Percentiles rank a stretch among this genome's conserved stretches.
phyloP scores from a whole-genome alignment of 148 eudicot species.

The Beta vulgaris region DNA sequence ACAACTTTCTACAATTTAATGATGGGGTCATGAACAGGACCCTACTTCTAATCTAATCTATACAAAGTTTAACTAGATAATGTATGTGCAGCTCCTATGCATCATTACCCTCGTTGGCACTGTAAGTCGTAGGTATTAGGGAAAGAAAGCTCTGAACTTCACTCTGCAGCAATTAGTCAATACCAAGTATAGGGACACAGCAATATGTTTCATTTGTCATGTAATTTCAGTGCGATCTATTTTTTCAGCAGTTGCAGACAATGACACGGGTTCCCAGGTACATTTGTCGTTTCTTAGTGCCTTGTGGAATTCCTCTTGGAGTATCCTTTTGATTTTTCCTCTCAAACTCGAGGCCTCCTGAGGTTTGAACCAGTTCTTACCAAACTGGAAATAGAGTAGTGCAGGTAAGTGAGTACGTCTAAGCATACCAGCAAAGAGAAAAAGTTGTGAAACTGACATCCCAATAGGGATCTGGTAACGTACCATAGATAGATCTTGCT shows the following conservation, averaged over 20 bases:
- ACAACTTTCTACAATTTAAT: slow-evolving; percentile 8
- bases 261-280: slow-evolving; percentile 27
- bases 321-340: slow-evolving; percentile 48
- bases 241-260: slow-evolving; percentile 23
- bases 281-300: slow-evolving; percentile 18
- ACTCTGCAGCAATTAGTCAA: neutral
- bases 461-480: neutral
- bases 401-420: neutral
- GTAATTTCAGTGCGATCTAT: slow-evolving; percentile 11
- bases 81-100: slow-evolving; percentile 32
- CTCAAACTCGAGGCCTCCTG: slow-evolving; percentile 80
- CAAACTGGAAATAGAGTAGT: slow-evolving; percentile 47
- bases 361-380: slow-evolving; percentile 71
- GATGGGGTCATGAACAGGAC: too few species aligned
- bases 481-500: slow-evolving; percentile 53
- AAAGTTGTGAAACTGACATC: neutral
- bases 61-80: slow-evolving; percentile 22
- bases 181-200: neutral
- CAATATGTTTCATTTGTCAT: slow-evolving; percentile 6
- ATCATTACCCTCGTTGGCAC: slow-evolving; percentile 13
- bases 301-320: slow-evolving; percentile 45
- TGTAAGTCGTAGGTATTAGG: slow-evolving; percentile 18
- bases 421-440: neutral
- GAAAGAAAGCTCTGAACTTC: slow-evolving; percentile 11
- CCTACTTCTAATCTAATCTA: slow-evolving; percentile 8